Evolutionary conservation across 2,329 filamentous ascomycete genomes (phyloP), one percentile per base, ranked within the genome.

Genomic region (Alternaria tenuissima): DNA sequence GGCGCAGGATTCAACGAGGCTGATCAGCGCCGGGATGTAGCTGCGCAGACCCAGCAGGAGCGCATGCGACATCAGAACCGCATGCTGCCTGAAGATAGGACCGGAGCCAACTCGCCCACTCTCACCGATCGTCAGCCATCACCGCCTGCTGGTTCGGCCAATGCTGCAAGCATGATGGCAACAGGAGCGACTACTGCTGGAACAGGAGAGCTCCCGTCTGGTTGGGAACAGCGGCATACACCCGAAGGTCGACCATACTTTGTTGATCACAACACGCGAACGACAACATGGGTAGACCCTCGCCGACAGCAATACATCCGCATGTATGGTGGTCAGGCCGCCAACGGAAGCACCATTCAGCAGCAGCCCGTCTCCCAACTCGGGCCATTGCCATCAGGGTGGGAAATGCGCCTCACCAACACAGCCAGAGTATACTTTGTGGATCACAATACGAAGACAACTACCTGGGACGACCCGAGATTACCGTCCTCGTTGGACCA

Each of bases 351-450:
- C 70, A 94, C 92, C 48, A 97, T 98, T 66, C 94, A 98, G 79
- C 94, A 97, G 77, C 95, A 99, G 80, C 94, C 95, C 1, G 95
- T 99, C 2, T 98, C 95, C 2, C 95, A 99, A 78, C 87, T 99
- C 46, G 95, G 95, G 4, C 95, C 95, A 26, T 81, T 99, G 48
- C 95, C 95, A 3, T 98, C 95, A 74, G 95, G 95, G 3, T 99
- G 95, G 95, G 95, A 99, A 84, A 99, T 99, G 95, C 92, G 95
- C 62, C 88, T 99, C 52, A 99, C 95, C 54, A 98, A 99, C 80
- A 99, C 95, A 14, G 95, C 95, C 28, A 88, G 95, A 61, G 95
- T 99, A 16, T 99, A 99, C 81, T 99, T 99, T 79, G 95, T 99
- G 44, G 95, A 99, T 75, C 95, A 99, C 82, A 99, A 99, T 82